Evolutionary conservation across 306 rosid species (phyloP).

Genomic region (Acacia melanoxylon): DNA sequence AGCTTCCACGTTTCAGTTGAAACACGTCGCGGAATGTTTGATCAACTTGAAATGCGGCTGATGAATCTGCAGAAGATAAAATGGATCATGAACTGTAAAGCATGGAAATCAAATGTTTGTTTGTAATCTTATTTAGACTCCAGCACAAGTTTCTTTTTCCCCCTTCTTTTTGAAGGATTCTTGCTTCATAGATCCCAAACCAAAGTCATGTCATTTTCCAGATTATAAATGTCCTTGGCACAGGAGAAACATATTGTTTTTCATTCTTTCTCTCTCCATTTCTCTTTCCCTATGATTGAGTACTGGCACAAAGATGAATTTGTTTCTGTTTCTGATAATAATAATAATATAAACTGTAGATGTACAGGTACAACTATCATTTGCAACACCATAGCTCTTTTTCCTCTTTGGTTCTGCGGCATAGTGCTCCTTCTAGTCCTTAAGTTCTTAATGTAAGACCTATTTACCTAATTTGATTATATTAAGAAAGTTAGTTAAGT

Average conservation of each 20-base stretch:
- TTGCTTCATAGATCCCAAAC: background rate
- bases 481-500: no score
- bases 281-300: background rate
- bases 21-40: slow-evolving; percentile 88
- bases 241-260: background rate
- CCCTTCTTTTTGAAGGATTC: background rate
- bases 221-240: background rate
- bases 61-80: slow-evolving; percentile 48
- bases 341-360: background rate
- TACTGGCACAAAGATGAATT: background rate
- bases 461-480: no score
- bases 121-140: background rate
- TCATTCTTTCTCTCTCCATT: background rate
- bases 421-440: no score
- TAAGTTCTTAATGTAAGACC: no score
- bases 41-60: slow-evolving; percentile 52
- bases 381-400: background rate
- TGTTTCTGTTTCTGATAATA: background rate
- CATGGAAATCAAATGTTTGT: background rate
- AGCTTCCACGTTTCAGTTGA: slow-evolving; percentile 75
- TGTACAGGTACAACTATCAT: background rate
- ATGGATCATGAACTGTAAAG: background rate
- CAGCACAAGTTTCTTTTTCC: background rate
- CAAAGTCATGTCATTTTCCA: background rate
- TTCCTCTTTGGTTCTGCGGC: background rate